Evolutionary conservation across 192 early-diverging fungal species (phyloP).

Genomic region (Umbelopsis sp.): DNA sequence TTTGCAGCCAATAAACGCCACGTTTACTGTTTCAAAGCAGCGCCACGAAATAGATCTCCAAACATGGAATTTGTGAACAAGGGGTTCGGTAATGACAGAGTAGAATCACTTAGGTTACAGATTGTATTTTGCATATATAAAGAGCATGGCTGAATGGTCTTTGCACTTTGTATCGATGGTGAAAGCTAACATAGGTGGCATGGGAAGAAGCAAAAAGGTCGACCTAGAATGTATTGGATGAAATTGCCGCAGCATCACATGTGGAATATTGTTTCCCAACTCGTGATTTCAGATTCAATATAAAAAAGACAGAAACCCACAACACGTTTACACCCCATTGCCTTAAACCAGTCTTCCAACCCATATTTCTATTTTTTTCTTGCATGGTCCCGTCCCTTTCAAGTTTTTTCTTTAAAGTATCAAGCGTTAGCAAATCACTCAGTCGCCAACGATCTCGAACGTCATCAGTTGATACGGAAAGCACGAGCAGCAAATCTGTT

Average conservation of each 20-base stretch:
- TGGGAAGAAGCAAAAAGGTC: not conserved
- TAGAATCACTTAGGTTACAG: no score
- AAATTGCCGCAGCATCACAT: conserved; percentile 3
- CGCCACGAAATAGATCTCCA: not conserved
- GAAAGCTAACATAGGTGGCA: not conserved
- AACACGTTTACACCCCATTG: no score
- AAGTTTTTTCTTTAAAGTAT: not conserved
- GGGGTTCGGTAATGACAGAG: not conserved
- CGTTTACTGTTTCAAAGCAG: not conserved
- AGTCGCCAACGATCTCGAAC: not conserved
- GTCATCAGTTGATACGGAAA: not conserved
- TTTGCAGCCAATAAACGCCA: not conserved
- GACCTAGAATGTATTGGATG: not conserved
- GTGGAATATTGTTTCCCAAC: not conserved
- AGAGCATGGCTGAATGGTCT: not conserved
- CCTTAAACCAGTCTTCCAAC: not conserved
- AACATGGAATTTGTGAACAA: not conserved
- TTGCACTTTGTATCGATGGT: not conserved
- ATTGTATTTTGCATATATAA: not conserved
- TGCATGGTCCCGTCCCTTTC: conserved; percentile 6
- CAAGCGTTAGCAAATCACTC: not conserved
- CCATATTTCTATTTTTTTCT: not conserved
- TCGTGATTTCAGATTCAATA: not conserved
- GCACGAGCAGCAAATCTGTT: not conserved
- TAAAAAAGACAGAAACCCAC: no score